A percentile compares a stretch with the other conserved stretches of the same genome.
These are phyloP conservation scores for Pholiota microspora DNA, from an alignment of 768 basidiomycete genomes.

Conservation along the genomic window DNA sequence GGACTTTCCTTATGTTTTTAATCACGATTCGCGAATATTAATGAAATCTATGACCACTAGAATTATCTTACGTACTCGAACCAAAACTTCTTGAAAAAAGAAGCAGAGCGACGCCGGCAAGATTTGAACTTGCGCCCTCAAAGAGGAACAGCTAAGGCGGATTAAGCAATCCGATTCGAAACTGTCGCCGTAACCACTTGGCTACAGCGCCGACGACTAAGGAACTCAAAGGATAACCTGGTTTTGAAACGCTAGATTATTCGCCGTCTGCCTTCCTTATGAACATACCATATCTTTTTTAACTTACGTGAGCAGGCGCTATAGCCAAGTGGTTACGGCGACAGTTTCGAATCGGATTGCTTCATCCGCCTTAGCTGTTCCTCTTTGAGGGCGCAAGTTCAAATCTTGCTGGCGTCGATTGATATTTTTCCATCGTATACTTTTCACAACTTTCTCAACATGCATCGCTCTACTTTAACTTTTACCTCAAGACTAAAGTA, in stretches of 20 bases:
- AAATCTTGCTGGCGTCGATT: not conserved
- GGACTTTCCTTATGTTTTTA: too few relatives aligned
- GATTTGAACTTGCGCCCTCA: conserved; percentile 1
- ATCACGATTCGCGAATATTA: too few relatives aligned
- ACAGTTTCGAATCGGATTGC: conserved; percentile 55
- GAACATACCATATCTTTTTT: too few relatives aligned
- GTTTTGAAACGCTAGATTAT: too few relatives aligned
- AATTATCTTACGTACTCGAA: too few relatives aligned
- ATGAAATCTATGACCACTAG: too few relatives aligned
- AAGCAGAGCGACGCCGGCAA: not conserved
- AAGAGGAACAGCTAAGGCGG: not conserved
- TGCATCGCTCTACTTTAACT: too few relatives aligned
- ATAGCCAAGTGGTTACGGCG: conserved; percentile 81
- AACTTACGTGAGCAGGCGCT: conserved; percentile 27
- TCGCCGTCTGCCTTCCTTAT: too few relatives aligned
- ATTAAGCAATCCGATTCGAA: conserved; percentile 40
- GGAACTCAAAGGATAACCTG: not conserved
- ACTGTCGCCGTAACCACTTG: conserved; percentile 80
- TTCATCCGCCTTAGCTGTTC: not conserved
- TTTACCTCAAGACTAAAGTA: too few relatives aligned
- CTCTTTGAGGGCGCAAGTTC: not conserved
- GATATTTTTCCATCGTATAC: too few relatives aligned
- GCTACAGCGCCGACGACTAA: conserved; percentile 54
- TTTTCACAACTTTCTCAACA: too few relatives aligned
- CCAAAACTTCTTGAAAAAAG: not conserved